Evolutionary conservation across 2,329 filamentous ascomycete species (phyloP).

Genomic region (Pyricularia grisea): DNA sequence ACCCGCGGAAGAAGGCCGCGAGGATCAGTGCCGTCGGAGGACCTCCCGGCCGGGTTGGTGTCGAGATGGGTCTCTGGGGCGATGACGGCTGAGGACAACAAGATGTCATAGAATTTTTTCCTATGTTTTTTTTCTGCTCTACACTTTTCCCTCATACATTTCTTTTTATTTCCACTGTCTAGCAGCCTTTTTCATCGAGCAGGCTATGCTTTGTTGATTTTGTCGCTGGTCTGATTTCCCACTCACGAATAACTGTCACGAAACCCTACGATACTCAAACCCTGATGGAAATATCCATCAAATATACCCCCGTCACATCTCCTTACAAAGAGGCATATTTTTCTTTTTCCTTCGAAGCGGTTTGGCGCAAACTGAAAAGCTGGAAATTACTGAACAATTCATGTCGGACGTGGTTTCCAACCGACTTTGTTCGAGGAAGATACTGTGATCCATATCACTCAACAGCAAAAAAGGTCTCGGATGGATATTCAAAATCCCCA

Average conservation of each 20-base stretch:
- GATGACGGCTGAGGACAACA: constrained; percentile 13
- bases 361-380: not conserved
- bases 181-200: too few species aligned
- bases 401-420: not conserved
- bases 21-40: constrained; percentile 25
- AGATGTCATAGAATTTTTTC: too few species aligned
- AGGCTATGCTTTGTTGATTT: too few species aligned
- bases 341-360: not conserved
- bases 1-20: constrained; percentile 22
- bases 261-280: not conserved
- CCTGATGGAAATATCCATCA: not conserved
- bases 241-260: too few species aligned
- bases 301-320: not conserved
- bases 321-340: not conserved
- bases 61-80: constrained; percentile 18
- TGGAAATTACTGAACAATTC: not conserved
- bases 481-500: not conserved
- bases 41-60: constrained; percentile 6
- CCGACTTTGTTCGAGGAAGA: not conserved
- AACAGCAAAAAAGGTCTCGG: not conserved
- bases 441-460: not conserved
- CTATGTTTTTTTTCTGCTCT: too few species aligned
- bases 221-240: too few species aligned
- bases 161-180: not conserved
- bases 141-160: not conserved